Evolutionary conservation across 352 stramenopile genomes (phyloP), one percentile per base, ranked within the genome.

Genomic region (Globisporangium recalcitrans): DNA sequence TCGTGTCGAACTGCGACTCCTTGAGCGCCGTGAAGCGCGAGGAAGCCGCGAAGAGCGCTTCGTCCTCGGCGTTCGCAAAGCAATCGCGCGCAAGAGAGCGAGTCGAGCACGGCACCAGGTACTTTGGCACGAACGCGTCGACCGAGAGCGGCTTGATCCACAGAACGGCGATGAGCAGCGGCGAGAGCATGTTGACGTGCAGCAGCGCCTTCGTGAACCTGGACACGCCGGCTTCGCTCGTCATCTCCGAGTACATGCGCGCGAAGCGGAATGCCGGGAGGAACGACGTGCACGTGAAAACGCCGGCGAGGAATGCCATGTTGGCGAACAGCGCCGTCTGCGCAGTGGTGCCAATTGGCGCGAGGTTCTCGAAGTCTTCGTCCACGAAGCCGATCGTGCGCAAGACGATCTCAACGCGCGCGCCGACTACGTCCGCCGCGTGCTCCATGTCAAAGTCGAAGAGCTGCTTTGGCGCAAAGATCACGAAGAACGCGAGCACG

Each of bases 211-310:
- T 90, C 36, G 38, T 62, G 71, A 10, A 64, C 7, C 0, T 63
- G 26, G 65, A 71, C 10, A 64, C 70, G 38, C 73, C 63, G 24
- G 70, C 67, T 62, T 82, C 74, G 13, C 73, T 74, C 46, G 80
- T 79, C 74, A 91, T 81, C 58, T 86, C 84, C 51, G 65, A 68
- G 67, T 93, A 93, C 74, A 91, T 93, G 49, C 84, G 79, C 21
- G 84, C 78, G 53, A 93, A 93, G 51, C 84, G 74, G 48, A 93
- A 90, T 4, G 74, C 79, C 19, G 84, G 84, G 9, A 93, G 60
- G 56, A 93, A 90, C 31, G 69, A 72, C 32, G 81, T 90, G 67
- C 69, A 75, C 19, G 78, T 78, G 55, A 91, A 87, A 11, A 87
- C 53, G 5, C 68, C 84, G 0, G 79, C 81, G 26, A 85, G 13